Evolutionary conservation across 176 grass and related monocot genomes (phyloP), one percentile per base, ranked within the genome.

Genomic region (Eragrostis curvula): DNA sequence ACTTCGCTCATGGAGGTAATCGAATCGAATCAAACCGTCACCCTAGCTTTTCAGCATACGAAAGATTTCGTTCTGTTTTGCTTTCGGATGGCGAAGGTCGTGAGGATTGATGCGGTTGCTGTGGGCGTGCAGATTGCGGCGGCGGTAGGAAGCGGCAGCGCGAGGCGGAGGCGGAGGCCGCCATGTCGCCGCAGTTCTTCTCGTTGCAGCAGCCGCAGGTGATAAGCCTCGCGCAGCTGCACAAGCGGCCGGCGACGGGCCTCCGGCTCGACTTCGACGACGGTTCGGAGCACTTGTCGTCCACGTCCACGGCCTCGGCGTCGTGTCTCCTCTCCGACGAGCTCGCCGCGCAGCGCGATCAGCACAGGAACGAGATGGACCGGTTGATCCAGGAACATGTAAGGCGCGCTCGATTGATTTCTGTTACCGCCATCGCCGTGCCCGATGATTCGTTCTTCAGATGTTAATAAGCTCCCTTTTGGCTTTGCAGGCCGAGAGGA

Each of bases 361-460:
- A 57, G 23, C 84, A 88, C 85, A 75, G 9, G 18, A 78, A 84
- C 50, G 92, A 97, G 83, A 87, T 92, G 73, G 90, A 92, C 25
- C 65, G 46, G n/a, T 48, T 94, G 68, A 77, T 94, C 88, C 90
- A 90, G 53, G 90, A 94, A 51, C 88, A 92, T 45, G 92, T 94
- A 83, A 84, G 86, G 23, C 49, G 57, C 50, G 39, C 13, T 59
- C 4, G 24, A 12, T 61, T 23, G 23, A 78, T 73, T 42, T 16
- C 68, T 56, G 5, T 53, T 21, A 30, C 17, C 18, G 43, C 17
- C 30, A 66, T 46, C 83, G 15, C 32, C 32, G 32, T 36, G n/a
- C n/a, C n/a, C n/a, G n/a, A n/a, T n/a, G n/a, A n/a, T n/a, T n/a
- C n/a, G n/a, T n/a, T n/a, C n/a, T n/a, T n/a, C n/a, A n/a, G n/a